Conservation (phyloP, 2,329 filamentous ascomycete species). For the Fusarium succisae region DNA sequence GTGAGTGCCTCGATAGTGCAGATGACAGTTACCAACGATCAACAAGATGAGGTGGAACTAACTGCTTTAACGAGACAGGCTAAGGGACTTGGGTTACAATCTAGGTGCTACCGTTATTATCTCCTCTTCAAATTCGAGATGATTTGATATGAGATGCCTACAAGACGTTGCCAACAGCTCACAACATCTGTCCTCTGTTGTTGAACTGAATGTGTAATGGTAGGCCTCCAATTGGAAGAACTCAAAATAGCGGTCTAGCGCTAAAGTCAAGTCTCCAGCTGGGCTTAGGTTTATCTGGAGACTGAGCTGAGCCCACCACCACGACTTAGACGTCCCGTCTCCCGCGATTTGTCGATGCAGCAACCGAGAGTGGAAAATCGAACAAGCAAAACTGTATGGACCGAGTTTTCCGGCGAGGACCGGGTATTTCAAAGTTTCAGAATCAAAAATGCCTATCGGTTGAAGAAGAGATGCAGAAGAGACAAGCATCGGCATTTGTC, state of each 20-base stretch:
- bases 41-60: constrained; percentile 28
- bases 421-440: not conserved
- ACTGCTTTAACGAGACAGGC: constrained; percentile 23
- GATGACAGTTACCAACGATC: constrained; percentile 34
- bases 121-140: not conserved
- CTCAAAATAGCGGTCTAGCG: constrained; percentile 42
- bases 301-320: constrained; percentile 27
- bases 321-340: constrained; percentile 20
- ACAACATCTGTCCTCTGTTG: not conserved
- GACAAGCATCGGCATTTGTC: not conserved
- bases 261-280: not conserved
- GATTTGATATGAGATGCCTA: not conserved
- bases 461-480: not conserved
- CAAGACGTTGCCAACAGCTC: not conserved
- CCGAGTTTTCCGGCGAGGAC: constrained; percentile 1
- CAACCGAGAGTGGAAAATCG: constrained; percentile 23
- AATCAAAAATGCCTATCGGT: not conserved
- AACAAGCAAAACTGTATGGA: constrained; percentile 11
- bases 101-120: constrained; percentile 8
- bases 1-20: constrained; percentile 26
- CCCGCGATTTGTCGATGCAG: constrained; percentile 34
- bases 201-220: constrained; percentile 41
- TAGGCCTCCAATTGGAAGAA: constrained; percentile 48
- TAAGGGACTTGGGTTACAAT: constrained; percentile 19
- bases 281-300: constrained; percentile 20